Percentiles rank a stretch among this genome's conserved stretches.
These are phyloP conservation scores for Aspergillus pseudonomiae DNA, from an alignment of 2,329 filamentous ascomycete genomes.

Conservation along the genomic window DNA sequence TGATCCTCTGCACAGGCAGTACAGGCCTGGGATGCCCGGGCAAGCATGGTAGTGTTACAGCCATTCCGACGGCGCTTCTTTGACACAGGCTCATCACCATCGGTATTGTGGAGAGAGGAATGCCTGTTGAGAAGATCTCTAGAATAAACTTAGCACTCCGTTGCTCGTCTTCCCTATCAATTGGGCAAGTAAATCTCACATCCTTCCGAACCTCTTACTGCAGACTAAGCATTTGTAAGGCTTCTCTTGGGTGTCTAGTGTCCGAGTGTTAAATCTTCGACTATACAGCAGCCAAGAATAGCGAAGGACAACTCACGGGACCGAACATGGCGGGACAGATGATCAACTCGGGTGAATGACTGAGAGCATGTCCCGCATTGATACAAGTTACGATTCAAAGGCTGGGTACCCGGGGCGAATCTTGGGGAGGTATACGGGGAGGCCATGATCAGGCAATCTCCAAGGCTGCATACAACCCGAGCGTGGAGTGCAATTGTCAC, in stretches of 20 bases:
- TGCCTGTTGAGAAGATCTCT: constrained; percentile 24
- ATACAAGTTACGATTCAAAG: constrained; percentile 10
- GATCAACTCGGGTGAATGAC: constrained; percentile 34
- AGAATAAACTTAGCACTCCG: background rate
- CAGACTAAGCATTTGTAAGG: background rate
- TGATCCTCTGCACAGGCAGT: constrained; percentile 33
- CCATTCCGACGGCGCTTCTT: constrained; percentile 2
- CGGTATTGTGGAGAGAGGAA: constrained; percentile 3
- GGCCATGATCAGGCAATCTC: background rate
- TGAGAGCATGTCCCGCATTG: constrained; percentile 17
- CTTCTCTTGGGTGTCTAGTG: background rate
- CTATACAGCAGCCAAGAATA: background rate
- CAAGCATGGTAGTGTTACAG: constrained; percentile 6
- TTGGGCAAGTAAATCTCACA: background rate
- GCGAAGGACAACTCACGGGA: constrained; percentile 30
- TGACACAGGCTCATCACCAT: background rate
- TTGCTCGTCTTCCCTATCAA: background rate
- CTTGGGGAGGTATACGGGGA: background rate
- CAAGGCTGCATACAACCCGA: background rate
- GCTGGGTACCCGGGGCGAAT: background rate
- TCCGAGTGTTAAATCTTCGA: background rate
- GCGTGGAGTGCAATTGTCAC: background rate
- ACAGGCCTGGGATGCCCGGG: constrained; percentile 31
- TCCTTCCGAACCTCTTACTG: background rate
- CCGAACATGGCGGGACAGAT: constrained; percentile 38